These are phyloP conservation scores for Diaporthe citri DNA, from an alignment of 2,329 filamentous ascomycete genomes.

Conservation along the genomic window DNA sequence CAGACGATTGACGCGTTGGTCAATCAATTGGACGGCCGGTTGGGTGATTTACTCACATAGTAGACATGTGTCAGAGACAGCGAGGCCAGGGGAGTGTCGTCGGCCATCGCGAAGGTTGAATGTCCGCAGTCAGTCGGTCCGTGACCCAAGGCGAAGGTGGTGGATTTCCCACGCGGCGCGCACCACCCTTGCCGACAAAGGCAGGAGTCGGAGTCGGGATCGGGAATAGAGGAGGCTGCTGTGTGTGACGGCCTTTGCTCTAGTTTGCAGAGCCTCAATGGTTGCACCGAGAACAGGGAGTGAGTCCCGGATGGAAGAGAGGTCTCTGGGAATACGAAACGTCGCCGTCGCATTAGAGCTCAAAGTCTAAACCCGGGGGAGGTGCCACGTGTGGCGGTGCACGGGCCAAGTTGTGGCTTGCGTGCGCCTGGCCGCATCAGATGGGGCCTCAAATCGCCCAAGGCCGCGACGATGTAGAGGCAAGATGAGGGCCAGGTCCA, in stretches of 20 bases:
- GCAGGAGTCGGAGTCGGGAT: slow-evolving; percentile 16
- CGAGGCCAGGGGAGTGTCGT: slow-evolving; percentile 78
- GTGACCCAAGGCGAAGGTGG: neutral
- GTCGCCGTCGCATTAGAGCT: neutral
- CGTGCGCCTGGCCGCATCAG: neutral
- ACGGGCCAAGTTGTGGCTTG: slow-evolving; percentile 16
- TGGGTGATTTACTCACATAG: slow-evolving; percentile 75
- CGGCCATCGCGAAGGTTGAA: slow-evolving; percentile 49
- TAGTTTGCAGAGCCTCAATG: slow-evolving; percentile 14
- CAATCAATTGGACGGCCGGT: neutral
- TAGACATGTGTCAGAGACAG: slow-evolving; percentile 96
- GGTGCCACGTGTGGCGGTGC: slow-evolving; percentile 25
- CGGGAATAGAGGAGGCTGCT: neutral
- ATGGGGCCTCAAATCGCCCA: neutral
- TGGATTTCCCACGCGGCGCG: neutral
- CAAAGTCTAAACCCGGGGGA: neutral
- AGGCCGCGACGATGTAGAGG: neutral
- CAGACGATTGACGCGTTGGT: neutral
- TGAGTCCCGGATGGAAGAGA: neutral
- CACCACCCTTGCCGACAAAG: slow-evolving; percentile 31
- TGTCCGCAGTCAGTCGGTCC: neutral
- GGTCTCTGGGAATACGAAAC: neutral
- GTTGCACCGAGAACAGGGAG: slow-evolving; percentile 17
- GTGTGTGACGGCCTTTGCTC: slow-evolving; percentile 24
- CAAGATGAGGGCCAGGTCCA: neutral